phyloP scores from a whole-genome alignment of 352 stramenopile genomes.

The Globisporangium spiculum region DNA sequence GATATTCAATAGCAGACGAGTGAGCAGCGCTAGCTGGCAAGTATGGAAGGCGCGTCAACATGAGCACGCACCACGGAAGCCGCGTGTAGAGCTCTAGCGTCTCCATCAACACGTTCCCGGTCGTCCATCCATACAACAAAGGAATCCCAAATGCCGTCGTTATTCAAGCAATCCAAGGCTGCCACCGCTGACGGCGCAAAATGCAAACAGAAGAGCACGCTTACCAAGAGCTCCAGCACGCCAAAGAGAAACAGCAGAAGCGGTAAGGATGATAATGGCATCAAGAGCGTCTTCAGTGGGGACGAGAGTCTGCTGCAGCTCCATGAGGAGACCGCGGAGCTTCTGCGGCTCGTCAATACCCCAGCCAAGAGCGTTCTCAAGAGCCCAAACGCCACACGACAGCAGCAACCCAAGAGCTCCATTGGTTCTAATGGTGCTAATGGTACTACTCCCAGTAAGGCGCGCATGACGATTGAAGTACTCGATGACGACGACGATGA shows the following conservation, averaged over 20 bases:
- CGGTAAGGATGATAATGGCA: not conserved
- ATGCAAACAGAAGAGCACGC: not conserved
- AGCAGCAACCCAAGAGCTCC: constrained; percentile 8
- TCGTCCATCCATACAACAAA: not conserved
- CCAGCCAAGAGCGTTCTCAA: constrained; percentile 25
- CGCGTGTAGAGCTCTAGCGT: not conserved
- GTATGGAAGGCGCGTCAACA: not conserved
- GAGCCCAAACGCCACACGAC: constrained; percentile 19
- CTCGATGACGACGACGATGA: constrained; percentile 46
- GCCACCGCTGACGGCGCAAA: not conserved
- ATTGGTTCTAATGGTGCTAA: too few relatives aligned
- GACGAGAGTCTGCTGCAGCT: constrained; percentile 59
- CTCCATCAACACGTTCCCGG: not conserved
- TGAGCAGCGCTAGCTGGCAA: not conserved
- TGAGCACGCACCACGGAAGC: not conserved
- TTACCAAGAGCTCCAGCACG: not conserved
- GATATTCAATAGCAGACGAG: not conserved
- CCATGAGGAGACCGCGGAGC: constrained; percentile 51
- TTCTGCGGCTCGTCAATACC: constrained; percentile 58
- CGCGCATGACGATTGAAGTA: constrained; percentile 66
- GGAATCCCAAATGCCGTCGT: constrained; percentile 15
- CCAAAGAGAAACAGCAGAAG: not conserved
- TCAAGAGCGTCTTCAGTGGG: constrained; percentile 29
- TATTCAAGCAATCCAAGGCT: constrained; percentile 16
- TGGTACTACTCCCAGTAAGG: constrained; percentile 23